These are phyloP conservation scores for Leccinum disarticulatum DNA, from an alignment of 768 basidiomycete genomes.

Conservation along the genomic window DNA sequence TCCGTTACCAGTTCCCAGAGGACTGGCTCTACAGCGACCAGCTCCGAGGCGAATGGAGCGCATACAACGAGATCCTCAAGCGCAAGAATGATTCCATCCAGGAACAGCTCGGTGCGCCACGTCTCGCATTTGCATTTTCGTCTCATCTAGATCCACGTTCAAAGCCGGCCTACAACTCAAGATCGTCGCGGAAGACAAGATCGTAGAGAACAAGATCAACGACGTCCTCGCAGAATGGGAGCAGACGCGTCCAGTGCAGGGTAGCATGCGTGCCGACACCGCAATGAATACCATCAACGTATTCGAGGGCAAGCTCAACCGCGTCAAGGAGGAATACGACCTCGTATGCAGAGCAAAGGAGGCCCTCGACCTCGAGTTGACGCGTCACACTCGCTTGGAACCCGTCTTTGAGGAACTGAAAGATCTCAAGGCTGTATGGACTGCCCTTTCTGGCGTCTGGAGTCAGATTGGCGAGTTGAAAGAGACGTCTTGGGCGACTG, in stretches of 20 bases:
- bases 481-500: conserved; percentile 87
- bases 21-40: conserved; percentile 99
- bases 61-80: conserved; percentile 96
- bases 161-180: conserved; percentile 96
- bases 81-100: conserved; percentile 98
- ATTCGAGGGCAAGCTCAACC: conserved; percentile 87
- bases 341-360: conserved; percentile 96
- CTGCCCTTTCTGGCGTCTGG: conserved; percentile 96
- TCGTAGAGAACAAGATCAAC: conserved; percentile 92
- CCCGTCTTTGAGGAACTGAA: conserved; percentile 94
- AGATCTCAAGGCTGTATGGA: conserved; percentile 98
- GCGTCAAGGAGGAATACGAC: conserved; percentile 93
- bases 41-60: conserved; percentile 96
- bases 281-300: conserved; percentile 96
- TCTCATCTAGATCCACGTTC: conserved; percentile 5
- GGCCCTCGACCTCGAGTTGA: conserved; percentile 90
- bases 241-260: conserved; percentile 92
- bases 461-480: conserved; percentile 85
- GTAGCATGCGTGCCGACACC: conserved; percentile 92
- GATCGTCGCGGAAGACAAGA: conserved; percentile 99
- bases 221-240: conserved; percentile 95
- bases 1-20: conserved; percentile 93
- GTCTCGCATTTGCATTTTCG: conserved; percentile 1
- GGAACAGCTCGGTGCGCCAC: conserved; percentile 83
- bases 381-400: conserved; percentile 85